Percentiles rank a stretch among this genome's conserved stretches.
Evolutionary conservation across 169 alveolate species (phyloP).

Genomic region (Besnoitia besnoiti): DNA sequence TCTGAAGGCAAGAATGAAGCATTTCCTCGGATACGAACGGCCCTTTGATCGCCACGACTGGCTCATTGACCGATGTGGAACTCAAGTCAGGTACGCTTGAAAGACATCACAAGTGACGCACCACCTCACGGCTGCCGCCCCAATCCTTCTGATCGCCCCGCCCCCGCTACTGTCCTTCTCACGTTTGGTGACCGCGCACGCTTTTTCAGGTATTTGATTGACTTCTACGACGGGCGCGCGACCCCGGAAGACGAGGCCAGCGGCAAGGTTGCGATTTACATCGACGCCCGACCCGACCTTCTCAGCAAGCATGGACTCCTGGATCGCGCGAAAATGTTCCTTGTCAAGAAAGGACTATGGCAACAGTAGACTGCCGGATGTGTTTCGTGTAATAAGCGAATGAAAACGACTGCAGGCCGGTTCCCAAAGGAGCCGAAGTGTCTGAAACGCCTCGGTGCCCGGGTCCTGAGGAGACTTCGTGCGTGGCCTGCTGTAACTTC

Average conservation of each 20-base stretch:
- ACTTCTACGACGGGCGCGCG: conserved; percentile 64
- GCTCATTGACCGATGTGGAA: conserved; percentile 69
- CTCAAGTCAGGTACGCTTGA: conserved; percentile 29
- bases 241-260: neutral
- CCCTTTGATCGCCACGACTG: conserved; percentile 70
- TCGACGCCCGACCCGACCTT: conserved; percentile 66
- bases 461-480: too few species aligned
- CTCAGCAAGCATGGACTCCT: neutral
- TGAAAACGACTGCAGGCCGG: too few species aligned
- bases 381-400: too few species aligned
- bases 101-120: too few species aligned
- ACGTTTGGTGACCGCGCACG: too few species aligned
- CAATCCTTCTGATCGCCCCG: too few species aligned
- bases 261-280: conserved; percentile 43
- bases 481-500: too few species aligned
- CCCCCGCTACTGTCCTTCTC: too few species aligned
- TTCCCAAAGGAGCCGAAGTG: too few species aligned
- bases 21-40: conserved; percentile 2
- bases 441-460: too few species aligned
- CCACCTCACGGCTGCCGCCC: too few species aligned
- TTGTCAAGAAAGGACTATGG: neutral
- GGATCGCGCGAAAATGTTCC: conserved; percentile 48
- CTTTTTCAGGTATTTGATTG: conserved; percentile 46
- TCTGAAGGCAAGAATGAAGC: conserved; percentile 15
- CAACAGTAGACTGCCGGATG: neutral